A percentile compares a stretch with the other conserved stretches of the same genome.
Evolutionary conservation across 2,329 filamentous ascomycete genomes (phyloP).

Genomic region (Xylaria sp.): DNA sequence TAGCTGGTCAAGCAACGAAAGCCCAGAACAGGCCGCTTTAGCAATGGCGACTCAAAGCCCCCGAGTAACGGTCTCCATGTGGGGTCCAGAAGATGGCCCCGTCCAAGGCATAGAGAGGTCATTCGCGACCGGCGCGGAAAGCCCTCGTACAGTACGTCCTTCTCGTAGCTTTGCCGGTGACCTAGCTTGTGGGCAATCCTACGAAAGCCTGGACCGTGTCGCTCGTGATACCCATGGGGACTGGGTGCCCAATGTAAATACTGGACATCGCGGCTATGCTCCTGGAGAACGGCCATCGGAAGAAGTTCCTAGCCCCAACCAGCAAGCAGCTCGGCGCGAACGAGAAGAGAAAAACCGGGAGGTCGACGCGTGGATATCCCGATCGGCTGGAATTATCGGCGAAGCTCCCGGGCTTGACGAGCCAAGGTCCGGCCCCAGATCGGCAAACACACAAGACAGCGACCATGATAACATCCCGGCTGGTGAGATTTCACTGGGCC

Average conservation of each 20-base stretch:
- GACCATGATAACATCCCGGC: slow-evolving; percentile 46
- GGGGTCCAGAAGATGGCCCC: slow-evolving; percentile 51
- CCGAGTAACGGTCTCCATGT: slow-evolving; percentile 61
- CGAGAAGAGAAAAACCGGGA: slow-evolving; percentile 54
- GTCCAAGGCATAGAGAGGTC: slow-evolving; percentile 49
- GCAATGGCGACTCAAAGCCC: slow-evolving; percentile 57
- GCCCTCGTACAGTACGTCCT: slow-evolving; percentile 43
- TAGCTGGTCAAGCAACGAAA: slow-evolving; percentile 58
- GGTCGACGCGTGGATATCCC: slow-evolving; percentile 57
- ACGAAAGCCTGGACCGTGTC: slow-evolving; percentile 32
- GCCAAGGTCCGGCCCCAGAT: slow-evolving; percentile 22
- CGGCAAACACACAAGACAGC: slow-evolving; percentile 17
- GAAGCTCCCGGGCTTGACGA: slow-evolving; percentile 8
- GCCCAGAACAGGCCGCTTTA: slow-evolving; percentile 45
- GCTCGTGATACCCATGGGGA: slow-evolving; percentile 49
- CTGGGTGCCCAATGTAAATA: slow-evolving; percentile 48
- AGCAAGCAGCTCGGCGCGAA: slow-evolving; percentile 50
- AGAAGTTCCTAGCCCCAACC: slow-evolving; percentile 56
- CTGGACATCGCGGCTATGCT: slow-evolving; percentile 54
- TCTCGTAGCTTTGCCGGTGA: slow-evolving; percentile 48
- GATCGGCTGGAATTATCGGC: slow-evolving; percentile 32
- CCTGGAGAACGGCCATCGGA: slow-evolving; percentile 51
- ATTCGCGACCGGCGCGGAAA: slow-evolving; percentile 41
- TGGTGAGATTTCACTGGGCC: slow-evolving; percentile 52
- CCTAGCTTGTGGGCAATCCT: slow-evolving; percentile 32